phyloP scores from a whole-genome alignment of 2,329 filamentous ascomycete genomes.

The Ophiostoma quercus region DNA sequence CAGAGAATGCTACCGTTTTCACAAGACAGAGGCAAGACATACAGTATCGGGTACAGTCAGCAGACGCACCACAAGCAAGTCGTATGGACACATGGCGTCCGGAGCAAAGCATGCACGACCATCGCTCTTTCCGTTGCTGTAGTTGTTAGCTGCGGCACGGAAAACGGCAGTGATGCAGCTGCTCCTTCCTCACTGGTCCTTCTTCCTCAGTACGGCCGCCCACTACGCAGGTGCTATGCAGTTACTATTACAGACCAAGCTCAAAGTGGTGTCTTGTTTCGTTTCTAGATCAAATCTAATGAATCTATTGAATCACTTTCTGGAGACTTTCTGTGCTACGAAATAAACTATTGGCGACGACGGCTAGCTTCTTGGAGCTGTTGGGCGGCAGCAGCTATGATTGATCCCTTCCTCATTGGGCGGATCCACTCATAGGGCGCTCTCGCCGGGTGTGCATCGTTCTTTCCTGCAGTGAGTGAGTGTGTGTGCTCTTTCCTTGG shows the following conservation, averaged over 20 bases:
- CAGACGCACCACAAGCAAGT: neutral
- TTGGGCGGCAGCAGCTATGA: neutral
- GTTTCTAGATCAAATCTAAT: neutral
- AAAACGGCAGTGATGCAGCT: no score
- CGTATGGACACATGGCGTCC: neutral
- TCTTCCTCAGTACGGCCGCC: neutral
- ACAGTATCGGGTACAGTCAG: neutral
- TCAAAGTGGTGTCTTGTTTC: neutral
- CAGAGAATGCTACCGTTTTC: neutral
- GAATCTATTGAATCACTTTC: neutral
- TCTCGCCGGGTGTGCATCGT: neutral
- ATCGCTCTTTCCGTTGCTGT: neutral
- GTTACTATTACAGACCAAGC: neutral
- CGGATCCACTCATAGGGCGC: constrained; percentile 7
- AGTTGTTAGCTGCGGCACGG: neutral
- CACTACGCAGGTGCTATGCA: neutral
- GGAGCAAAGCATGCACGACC: neutral
- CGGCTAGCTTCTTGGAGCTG: neutral
- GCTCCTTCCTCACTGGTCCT: neutral
- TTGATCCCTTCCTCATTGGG: constrained; percentile 10
- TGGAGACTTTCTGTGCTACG: neutral
- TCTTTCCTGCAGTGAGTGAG: neutral
- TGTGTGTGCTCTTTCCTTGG: neutral
- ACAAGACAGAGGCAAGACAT: constrained; percentile 3
- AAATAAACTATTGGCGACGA: neutral